A percentile compares a stretch with the other conserved stretches of the same genome.
Evolutionary conservation across 2,329 filamentous ascomycete genomes (phyloP).

Genomic region (Cladosporium sp.): DNA sequence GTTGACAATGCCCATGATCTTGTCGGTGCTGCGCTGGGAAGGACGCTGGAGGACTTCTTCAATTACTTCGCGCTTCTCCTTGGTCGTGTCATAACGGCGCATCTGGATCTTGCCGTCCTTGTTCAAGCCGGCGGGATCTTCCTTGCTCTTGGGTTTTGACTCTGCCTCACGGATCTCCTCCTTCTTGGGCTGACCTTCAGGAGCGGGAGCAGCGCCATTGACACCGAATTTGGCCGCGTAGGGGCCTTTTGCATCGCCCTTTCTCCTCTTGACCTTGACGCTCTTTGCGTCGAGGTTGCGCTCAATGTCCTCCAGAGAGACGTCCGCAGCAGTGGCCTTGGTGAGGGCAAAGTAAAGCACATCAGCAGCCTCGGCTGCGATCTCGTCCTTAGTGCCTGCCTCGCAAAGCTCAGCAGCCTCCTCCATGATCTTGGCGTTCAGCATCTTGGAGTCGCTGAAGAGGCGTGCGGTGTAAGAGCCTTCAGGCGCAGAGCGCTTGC

Average conservation of each 20-base stretch:
- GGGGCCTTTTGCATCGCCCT: conserved; percentile 89
- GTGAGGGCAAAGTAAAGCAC: conserved; percentile 94
- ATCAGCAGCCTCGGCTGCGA: conserved; percentile 93
- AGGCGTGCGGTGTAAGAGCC: conserved; percentile 92
- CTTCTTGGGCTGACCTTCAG: conserved; percentile 24
- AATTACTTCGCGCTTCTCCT: conserved; percentile 62
- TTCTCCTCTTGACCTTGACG: conserved; percentile 88
- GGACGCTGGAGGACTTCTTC: conserved; percentile 76
- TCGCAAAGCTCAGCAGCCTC: conserved; percentile 94
- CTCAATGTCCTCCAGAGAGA: conserved; percentile 84
- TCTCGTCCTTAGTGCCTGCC: conserved; percentile 73
- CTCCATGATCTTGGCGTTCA: conserved; percentile 96
- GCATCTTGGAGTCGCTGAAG: conserved; percentile 85
- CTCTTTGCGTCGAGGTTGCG: conserved; percentile 90
- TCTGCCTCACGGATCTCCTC: conserved; percentile 49
- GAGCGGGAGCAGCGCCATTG: conserved; percentile 23
- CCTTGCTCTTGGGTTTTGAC: conserved; percentile 49
- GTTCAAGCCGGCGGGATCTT: conserved; percentile 46
- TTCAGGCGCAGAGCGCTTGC: conserved; percentile 76
- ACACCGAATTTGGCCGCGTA: conserved; percentile 84
- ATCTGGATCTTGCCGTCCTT: conserved; percentile 67
- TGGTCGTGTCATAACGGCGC: conserved; percentile 69
- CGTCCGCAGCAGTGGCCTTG: conserved; percentile 80
- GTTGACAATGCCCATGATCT: conserved; percentile 83
- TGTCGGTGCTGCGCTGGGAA: conserved; percentile 90